Percentiles rank a stretch among this genome's conserved stretches.
Evolutionary conservation across 108 stramenopile genomes (phyloP).

Genomic region (Parietichytrium sp.): DNA sequence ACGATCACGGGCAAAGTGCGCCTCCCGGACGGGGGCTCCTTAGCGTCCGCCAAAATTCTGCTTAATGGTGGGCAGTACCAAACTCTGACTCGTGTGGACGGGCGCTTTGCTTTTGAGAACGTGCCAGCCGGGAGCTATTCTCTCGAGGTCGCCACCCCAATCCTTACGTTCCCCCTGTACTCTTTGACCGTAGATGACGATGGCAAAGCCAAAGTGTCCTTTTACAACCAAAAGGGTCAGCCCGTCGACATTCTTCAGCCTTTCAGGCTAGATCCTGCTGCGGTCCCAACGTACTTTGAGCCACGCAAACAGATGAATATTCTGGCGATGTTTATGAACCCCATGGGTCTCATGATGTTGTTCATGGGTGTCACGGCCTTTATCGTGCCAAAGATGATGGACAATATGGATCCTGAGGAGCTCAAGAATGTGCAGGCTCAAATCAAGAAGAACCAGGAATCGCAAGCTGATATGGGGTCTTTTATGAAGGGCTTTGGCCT

Average conservation of each 20-base stretch:
- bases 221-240: neutral
- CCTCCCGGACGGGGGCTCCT: too few species aligned
- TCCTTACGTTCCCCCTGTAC: neutral
- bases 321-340: neutral
- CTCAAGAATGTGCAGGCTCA: constrained; percentile 33
- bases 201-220: neutral
- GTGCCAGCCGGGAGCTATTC: neutral
- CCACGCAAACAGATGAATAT: constrained; percentile 4
- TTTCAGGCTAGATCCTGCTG: neutral
- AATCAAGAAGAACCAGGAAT: neutral
- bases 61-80: too few species aligned
- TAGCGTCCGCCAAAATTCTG: too few species aligned
- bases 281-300: neutral
- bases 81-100: neutral
- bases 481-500: neutral
- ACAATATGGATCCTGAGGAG: constrained; percentile 17
- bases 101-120: neutral
- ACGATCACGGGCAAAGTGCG: too few species aligned
- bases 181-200: neutral
- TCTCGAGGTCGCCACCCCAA: neutral
- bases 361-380: neutral
- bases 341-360: constrained; percentile 20
- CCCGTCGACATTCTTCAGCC: neutral
- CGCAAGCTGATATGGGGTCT: constrained; percentile 1
- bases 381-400: neutral